Evolutionary conservation across 1,284 basidiomycete genomes (phyloP).

Genomic region (Boletellus deceptivus): DNA sequence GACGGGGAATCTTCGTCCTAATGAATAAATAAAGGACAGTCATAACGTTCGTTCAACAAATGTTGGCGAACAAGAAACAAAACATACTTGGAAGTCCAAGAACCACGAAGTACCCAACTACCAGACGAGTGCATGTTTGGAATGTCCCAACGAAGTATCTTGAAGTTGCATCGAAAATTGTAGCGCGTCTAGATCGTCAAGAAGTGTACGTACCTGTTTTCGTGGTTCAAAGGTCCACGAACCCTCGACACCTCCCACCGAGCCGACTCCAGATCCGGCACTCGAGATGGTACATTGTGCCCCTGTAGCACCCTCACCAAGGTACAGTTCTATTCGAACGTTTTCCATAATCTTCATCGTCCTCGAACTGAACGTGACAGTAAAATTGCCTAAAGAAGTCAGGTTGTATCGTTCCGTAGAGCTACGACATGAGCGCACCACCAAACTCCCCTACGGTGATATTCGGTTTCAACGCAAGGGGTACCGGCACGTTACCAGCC

Average conservation of each 20-base stretch:
- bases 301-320: slow-evolving; percentile 70
- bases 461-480: slow-evolving; percentile 61
- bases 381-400: slow-evolving; percentile 61
- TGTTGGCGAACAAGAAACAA: slow-evolving; percentile 7
- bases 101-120: slow-evolving; percentile 72
- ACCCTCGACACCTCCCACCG: slow-evolving; percentile 39
- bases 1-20: slow-evolving; percentile 44
- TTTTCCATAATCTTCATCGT: slow-evolving; percentile 68
- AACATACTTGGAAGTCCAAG: slow-evolving; percentile 66
- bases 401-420: not conserved
- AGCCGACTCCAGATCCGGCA: slow-evolving; percentile 52
- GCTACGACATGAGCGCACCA: slow-evolving; percentile 41
- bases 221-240: slow-evolving; percentile 79
- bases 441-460: slow-evolving; percentile 62
- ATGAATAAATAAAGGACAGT: not conserved
- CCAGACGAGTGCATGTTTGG: slow-evolving; percentile 66
- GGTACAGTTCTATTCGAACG: slow-evolving; percentile 65
- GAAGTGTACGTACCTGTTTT: slow-evolving; percentile 46
- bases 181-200: not conserved
- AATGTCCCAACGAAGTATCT: slow-evolving; percentile 79
- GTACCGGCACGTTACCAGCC: slow-evolving; percentile 50
- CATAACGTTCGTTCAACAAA: not conserved
- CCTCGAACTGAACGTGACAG: slow-evolving; percentile 67
- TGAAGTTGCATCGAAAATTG: not conserved
- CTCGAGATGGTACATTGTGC: slow-evolving; percentile 63